Base-by-base conservation (phyloP, 306 rosid species). In the Cajanus cajan region DNA sequence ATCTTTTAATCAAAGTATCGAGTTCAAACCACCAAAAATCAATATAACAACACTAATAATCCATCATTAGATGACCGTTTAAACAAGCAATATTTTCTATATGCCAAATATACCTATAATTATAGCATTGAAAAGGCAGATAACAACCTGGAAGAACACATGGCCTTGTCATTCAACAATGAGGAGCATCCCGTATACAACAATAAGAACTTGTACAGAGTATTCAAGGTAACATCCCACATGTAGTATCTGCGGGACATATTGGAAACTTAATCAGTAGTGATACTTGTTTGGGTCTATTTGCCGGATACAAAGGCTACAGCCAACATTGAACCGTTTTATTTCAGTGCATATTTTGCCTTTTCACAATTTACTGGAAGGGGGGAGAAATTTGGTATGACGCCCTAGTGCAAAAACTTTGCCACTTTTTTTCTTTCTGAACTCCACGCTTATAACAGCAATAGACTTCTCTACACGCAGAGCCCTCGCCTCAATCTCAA, bases 351-450 rank as follows among this genome's bases (percentile, higher is more conserved):
- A 69, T 47, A 62, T 48, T 24, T 80, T 18, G 68, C 2, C 41
- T 21, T n/a, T 78, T 86, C 89, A 91, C 75, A 93, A 21, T 84
- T 87, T 93, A 79, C 98, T 91, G 11, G 85, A 0, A 41, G 72
- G 0, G 5, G 90, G 81, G 40, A 91, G 89, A 77, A 84, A 93
- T 84, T 90, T 91, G 65, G 97, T 91, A 81, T 89, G 98, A 52
- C 94, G 94, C 2, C 96, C 96, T 78, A 89, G 96, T 2, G 94
- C 98, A 50, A 93, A 76, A 70, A 93, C 64, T 80, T 91, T 93
- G 47, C 96, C 91, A 0, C 90, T 89, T 57, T 75, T 67, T 74
- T 90, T 93, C 83, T 88, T 93, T 84, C 88, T 88, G 37, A 93
- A 81, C 87, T 90, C 93, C 12, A 93, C 94, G 13, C 89, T 93